phyloP scores from a whole-genome alignment of 129 eudicot species.

The Flaveria sonorensis region DNA sequence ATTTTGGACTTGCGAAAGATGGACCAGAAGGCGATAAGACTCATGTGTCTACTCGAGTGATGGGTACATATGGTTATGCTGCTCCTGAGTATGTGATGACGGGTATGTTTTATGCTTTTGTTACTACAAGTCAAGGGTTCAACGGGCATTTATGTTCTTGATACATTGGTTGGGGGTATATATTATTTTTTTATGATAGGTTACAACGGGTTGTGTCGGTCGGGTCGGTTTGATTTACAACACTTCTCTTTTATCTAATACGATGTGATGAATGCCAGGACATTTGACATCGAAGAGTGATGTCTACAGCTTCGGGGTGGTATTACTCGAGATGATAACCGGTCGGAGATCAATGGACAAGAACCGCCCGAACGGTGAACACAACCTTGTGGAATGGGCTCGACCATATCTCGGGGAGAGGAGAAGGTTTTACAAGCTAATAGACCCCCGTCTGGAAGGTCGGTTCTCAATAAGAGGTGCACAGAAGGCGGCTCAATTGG shows the following conservation, averaged over 20 bases:
- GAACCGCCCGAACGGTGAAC: slow-evolving; percentile 68
- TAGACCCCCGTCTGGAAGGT: slow-evolving; percentile 81
- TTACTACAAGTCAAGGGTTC: not conserved
- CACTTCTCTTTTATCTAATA: not conserved
- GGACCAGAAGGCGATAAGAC: slow-evolving; percentile 94
- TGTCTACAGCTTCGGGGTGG: slow-evolving; percentile 83
- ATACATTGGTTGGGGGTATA: not conserved
- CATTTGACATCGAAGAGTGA: slow-evolving; percentile 91
- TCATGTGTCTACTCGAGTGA: slow-evolving; percentile 83
- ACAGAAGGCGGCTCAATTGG: slow-evolving; percentile 69
- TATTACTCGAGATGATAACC: slow-evolving; percentile 68
- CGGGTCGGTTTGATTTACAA: no score
- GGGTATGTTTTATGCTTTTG: slow-evolving; percentile 37
- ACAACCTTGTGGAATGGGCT: slow-evolving; percentile 85
- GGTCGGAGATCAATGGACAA: slow-evolving; percentile 90
- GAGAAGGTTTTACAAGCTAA: slow-evolving; percentile 55
- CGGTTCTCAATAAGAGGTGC: slow-evolving; percentile 79
- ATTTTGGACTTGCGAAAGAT: slow-evolving; percentile 97
- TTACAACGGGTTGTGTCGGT: no score
- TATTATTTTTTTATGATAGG: no score
- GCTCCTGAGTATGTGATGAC: slow-evolving; percentile 95
- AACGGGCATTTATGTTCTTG: slow-evolving; percentile 10
- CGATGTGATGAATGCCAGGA: slow-evolving; percentile 48
- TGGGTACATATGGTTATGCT: slow-evolving; percentile 98
- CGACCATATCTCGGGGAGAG: slow-evolving; percentile 64